These are phyloP conservation scores for Ophioceras dolichostomum DNA, from an alignment of 2,329 filamentous ascomycete species.

Conservation along the genomic window DNA sequence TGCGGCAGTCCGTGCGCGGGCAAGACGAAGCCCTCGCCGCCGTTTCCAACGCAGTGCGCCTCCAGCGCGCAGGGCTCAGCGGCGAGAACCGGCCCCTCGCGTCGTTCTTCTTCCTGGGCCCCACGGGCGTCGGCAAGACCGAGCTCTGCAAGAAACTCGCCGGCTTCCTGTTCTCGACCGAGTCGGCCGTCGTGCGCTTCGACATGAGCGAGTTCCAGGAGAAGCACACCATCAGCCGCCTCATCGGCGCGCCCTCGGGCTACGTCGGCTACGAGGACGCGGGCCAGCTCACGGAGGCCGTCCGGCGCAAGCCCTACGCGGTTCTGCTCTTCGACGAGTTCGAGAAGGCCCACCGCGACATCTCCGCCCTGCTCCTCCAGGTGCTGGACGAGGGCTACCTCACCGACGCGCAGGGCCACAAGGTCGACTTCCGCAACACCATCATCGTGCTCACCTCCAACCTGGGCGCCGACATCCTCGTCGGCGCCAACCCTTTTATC, in stretches of 20 bases:
- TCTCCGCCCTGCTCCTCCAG: constrained; percentile 81
- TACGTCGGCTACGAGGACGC: constrained; percentile 97
- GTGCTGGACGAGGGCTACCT: constrained; percentile 94
- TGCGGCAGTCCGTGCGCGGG: constrained; percentile 74
- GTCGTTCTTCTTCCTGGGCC: constrained; percentile 95
- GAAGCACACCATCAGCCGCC: constrained; percentile 85
- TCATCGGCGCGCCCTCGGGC: constrained; percentile 87
- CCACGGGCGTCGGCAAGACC: constrained; percentile 94
- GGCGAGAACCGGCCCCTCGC: constrained; percentile 86
- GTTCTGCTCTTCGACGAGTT: constrained; percentile 95
- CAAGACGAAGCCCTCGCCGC: constrained; percentile 89
- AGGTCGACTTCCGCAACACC: constrained; percentile 92
- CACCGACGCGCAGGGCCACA: constrained; percentile 90
- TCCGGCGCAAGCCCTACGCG: constrained; percentile 88
- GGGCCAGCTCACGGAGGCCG: constrained; percentile 89
- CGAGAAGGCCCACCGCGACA: constrained; percentile 93
- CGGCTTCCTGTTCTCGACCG: constrained; percentile 83
- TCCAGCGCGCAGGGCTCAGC: constrained; percentile 84
- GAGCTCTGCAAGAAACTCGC: constrained; percentile 96
- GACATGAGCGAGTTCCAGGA: constrained; percentile 98
- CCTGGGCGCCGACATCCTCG: constrained; percentile 81
- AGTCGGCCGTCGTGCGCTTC: constrained; percentile 82
- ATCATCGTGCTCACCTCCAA: constrained; percentile 96
- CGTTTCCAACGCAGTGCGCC: constrained; percentile 83
- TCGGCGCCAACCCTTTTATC: constrained; percentile 52